Conservation (phyloP, 2,329 filamentous ascomycete species). For the Xylaria sp. region DNA sequence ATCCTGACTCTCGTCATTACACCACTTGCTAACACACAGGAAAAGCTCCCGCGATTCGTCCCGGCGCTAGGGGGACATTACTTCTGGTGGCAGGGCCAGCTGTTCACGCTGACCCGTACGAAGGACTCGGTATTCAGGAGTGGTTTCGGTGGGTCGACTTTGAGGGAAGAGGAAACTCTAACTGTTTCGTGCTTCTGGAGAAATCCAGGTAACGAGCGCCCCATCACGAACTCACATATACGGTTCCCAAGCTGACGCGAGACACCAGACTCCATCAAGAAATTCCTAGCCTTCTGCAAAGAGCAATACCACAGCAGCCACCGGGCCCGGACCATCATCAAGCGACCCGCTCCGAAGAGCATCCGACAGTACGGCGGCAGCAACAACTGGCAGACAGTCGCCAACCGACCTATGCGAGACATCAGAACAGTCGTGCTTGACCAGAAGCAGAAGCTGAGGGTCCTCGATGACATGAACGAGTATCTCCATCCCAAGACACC, state of each 20-base stretch:
- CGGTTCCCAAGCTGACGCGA: slow-evolving; percentile 6
- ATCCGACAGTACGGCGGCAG: slow-evolving; percentile 48
- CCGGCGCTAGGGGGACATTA: slow-evolving; percentile 56
- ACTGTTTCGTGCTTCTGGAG: slow-evolving; percentile 59
- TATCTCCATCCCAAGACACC: slow-evolving; percentile 72
- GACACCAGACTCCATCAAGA: slow-evolving; percentile 54
- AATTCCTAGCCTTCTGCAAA: slow-evolving; percentile 57
- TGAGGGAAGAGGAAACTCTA: slow-evolving; percentile 56
- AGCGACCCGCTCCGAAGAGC: slow-evolving; percentile 52
- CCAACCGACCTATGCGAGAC: slow-evolving; percentile 66
- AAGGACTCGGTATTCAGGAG: slow-evolving; percentile 47
- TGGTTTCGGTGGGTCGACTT: slow-evolving; percentile 38
- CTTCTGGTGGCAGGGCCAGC: slow-evolving; percentile 58
- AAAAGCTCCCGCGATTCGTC: slow-evolving; percentile 53
- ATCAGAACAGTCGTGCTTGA: slow-evolving; percentile 79
- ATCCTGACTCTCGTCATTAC: neutral
- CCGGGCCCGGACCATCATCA: slow-evolving; percentile 60
- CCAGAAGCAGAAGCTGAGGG: slow-evolving; percentile 62
- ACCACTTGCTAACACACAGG: slow-evolving; percentile 3
- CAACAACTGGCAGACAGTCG: slow-evolving; percentile 58
- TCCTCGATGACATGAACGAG: slow-evolving; percentile 75
- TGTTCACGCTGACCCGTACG: slow-evolving; percentile 52
- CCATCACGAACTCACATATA: neutral
- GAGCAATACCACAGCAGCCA: slow-evolving; percentile 54
- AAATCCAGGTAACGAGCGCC: slow-evolving; percentile 38